Evolutionary conservation across 2,329 filamentous ascomycete genomes (phyloP).

Genomic region (Verticillium klebahnii): DNA sequence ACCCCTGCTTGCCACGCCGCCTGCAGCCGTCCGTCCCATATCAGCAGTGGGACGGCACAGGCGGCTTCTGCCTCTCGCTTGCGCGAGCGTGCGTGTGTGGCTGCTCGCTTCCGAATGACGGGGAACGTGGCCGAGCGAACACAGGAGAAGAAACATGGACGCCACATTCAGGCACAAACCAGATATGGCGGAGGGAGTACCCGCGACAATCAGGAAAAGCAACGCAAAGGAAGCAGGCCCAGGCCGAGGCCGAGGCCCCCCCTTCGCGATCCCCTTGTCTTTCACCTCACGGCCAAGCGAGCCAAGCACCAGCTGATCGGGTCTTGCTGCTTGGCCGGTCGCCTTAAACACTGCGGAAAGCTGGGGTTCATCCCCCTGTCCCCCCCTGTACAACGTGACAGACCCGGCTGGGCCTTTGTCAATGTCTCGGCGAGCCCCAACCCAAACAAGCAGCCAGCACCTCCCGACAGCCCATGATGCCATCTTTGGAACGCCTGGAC

Average conservation of each 20-base stretch:
- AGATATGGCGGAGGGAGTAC: too few relatives aligned
- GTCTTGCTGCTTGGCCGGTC: neutral
- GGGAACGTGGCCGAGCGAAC: too few relatives aligned
- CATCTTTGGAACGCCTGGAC: neutral
- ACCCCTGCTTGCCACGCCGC: neutral
- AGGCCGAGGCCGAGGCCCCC: too few relatives aligned
- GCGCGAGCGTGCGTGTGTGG: neutral
- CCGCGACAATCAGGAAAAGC: too few relatives aligned
- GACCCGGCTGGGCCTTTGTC: neutral
- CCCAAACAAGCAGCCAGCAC: neutral
- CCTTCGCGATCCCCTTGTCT: neutral
- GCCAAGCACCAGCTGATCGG: neutral
- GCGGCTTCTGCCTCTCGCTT: neutral
- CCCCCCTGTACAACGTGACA: neutral
- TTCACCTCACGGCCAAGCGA: neutral
- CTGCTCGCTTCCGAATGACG: neutral
- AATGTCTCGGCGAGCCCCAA: neutral
- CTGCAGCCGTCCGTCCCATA: neutral
- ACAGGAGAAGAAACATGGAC: too few relatives aligned
- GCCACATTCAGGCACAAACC: too few relatives aligned
- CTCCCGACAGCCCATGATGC: neutral
- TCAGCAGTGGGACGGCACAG: neutral
- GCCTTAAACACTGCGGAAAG: neutral
- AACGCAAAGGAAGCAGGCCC: too few relatives aligned
- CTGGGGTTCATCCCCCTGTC: neutral